Evolutionary conservation across 768 basidiomycete genomes (phyloP), one percentile per base, ranked within the genome.

Genomic region (Fistulinella prunicolor): DNA sequence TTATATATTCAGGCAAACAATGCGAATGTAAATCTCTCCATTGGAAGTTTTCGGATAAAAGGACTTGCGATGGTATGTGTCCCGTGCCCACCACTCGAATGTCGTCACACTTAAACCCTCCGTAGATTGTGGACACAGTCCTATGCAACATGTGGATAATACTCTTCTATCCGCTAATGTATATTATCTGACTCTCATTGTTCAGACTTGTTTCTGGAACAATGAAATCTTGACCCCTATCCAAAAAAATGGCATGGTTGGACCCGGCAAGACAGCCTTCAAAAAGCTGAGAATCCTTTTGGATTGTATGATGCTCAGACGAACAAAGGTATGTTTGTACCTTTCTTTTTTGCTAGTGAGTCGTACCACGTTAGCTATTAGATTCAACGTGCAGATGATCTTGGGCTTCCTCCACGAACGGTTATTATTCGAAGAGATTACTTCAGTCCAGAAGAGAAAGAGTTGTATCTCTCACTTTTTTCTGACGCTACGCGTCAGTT

Each of bases 371-470:
- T 22, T 29, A 23, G 42, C 23, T 38, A 1, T 7, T 44, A 97
- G 85, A 74, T 97, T 38, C 89, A 99, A 80, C 80, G 87, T 46
- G 95, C 95, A 2, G 96, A 99, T 61, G 96, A 99, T 64, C 80
- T 99, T 20, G 96, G 93, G 6, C 70, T 98, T 17, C 96, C 96
- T 8, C 96, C 96, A 7, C 79, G 96, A 32, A 94, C 85, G 0
- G 88, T 99, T 19, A 76, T 89, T 40, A 83, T 99, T 48, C 81
- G 92, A 37, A 74, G 84, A 42, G 95, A 98, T 65, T 89, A 86
- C 67, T 98, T 98, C 74, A 94, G 90, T 54, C 87, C 91, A 0
- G 94, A 96, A 67, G 96, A 99, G 71, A 97, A 94, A 64, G 96
- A 99, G 59, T 72, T 97, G 4, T 96, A 95, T 64, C 76, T 85